Base-by-base conservation (phyloP, 139 green algal genomes). In the Edaphochlamys debaryana region DNA sequence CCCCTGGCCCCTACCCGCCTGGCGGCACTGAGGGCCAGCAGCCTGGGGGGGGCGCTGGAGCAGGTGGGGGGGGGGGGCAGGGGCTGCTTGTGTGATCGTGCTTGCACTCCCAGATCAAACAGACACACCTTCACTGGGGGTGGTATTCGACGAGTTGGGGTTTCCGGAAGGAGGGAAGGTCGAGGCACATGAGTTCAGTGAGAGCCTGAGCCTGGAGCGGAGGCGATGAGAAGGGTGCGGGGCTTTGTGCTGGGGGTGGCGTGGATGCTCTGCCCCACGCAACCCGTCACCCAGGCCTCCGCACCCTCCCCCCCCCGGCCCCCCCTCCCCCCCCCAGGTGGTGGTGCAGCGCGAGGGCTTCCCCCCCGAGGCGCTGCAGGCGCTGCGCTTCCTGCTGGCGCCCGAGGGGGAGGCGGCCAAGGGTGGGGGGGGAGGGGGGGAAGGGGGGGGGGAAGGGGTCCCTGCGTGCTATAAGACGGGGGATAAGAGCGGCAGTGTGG, bases 381-480 rank as follows among this genome's bases (percentile, higher is more conserved):
- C 86, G 15, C 69, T 92, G 42, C 67, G 89, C 1, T 92, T 83
- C 86, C 75, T 92, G 50, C 41, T 90, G 63, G 82, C 87, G 4
- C 20, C 64, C 27, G 42, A 69, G 25, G 13, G 25, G 54, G 4
- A 84, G 50, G 62, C 79, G 38, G 84, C 79, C 23, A 58, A 72
- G 52, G 69, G 77, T 79, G 29, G 20, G 45, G 34, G 30, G 23
- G 80, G 17, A 29, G 48, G 4, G 27, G 20, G 19, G 29, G 50
- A 50, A 62, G 74, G 58, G 72, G 37, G 13, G 60, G 69, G 56
- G 2, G 36, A 36, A 20, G 52, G 50, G 11, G 48, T 60, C 17
- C 45, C 34, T 8, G 76, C 54, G 17, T n/a, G 66, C 36, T 71
- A n/a, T 23, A 29, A 23, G 23, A 0, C 36, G 7, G 45, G 20